Evolutionary conservation across 2,329 filamentous ascomycete genomes (phyloP), one percentile per base, ranked within the genome.

Genomic region (Apiospora kogelbergensis): DNA sequence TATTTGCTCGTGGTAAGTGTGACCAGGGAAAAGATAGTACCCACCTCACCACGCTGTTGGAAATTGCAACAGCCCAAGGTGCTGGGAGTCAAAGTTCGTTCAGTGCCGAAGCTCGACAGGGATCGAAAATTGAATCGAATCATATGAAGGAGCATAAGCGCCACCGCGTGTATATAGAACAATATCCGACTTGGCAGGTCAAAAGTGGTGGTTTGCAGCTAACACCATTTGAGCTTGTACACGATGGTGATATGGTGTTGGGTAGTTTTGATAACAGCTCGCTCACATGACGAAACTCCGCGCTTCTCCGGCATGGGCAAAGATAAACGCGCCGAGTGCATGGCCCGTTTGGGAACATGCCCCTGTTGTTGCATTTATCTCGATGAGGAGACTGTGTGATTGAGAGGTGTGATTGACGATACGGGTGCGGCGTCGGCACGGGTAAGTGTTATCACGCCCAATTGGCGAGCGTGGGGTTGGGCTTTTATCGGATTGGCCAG

Each of bases 371-470:
- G 30, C 26, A 37, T 60, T n/a, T 37, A 30, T 60, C 26, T 60
- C 11, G 53, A 60, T 37, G 30, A 60, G 30, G 53, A 60, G 53
- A n/a, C 26, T 10, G 53, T 37, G 53, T 60, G 53, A 60, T 60
- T 37, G 53, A 37, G 30, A 60, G 53, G 30, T 37, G 53, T 37
- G 53, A 60, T 60, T 22, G 33, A 37, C 30, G n/a, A 17, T 22
- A 33, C 53, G 30, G 53, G 53, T 60, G 53, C 53, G 53, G 53
- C 53, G 53, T 60, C 53, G 9, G 53, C 53, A 60, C 53, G 30
- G 30, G 26, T 37, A 37, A 13, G 53, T n/a, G 30, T 60, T 60
- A 60, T 60, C 53, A 33, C 30, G 33, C 53, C 17, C 30, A 60
- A 37, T 60, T 60, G 53, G 53, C 53, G 26, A 37, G 20, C 53